Evolutionary conservation across 2,329 filamentous ascomycete species (phyloP), one percentile per base, ranked within the genome.

Genomic region (Corniculantispora saksenae): DNA sequence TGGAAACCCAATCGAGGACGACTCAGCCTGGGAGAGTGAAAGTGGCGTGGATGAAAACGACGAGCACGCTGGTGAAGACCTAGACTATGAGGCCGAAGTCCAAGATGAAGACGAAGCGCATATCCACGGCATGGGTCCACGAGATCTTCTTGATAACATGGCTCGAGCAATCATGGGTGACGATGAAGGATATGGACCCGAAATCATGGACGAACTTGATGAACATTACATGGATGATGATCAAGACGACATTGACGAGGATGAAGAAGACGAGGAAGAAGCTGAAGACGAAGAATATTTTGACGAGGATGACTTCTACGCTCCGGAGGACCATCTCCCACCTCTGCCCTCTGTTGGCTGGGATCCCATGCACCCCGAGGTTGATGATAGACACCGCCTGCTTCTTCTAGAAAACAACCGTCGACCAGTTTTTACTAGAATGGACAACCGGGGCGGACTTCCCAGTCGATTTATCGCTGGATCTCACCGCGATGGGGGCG

Each of bases 231-330:
- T 84, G 45, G 81, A 83, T 54, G 84, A 87, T 21, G 82, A 78
- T 57, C 82, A 82, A 67, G 89, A 91, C 63, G 90, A 91, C 66
- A 88, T 83, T 66, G 76, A 82, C 60, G 81, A 82, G 48, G 84
- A 85, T 7, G 85, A 87, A 5, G 91, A 93, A 55, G 89, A 91
- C 21, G 90, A 91, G 48, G 89, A 89, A 51, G 87, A 89, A 25
- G 84, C 91, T 69, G 89, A 89, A 53, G 90, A 92, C 59, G 86
- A 87, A 23, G 85, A 88, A 63, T 88, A 87, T 71, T 80, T 85
- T 66, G 89, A 87, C 67, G 86, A 88, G 66, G 84, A 86, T 27
- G 83, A 83, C 38, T 86, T 60, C 13, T 63, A 84, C 75, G 81
- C 84, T 65, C 80, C 84, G 51, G 67, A 77, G 27, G 82, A 84